Evolutionary conservation across 2,329 filamentous ascomycete genomes (phyloP).

Genomic region (Metarhizium brunneum): DNA sequence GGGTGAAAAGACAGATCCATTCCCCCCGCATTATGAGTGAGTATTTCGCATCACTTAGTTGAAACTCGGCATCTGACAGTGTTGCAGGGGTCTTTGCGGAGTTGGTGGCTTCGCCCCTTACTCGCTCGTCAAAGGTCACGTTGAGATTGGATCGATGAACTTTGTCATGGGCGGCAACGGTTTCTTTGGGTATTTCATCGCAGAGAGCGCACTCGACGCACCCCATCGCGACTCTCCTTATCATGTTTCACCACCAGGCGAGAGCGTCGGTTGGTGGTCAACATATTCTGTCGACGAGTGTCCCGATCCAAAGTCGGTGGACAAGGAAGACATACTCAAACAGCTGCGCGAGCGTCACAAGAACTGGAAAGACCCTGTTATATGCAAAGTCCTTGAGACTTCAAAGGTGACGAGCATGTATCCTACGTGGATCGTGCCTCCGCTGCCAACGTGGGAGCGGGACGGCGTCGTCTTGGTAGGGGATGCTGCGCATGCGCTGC

Average conservation of each 20-base stretch:
- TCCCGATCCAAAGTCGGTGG: slow-evolving; percentile 7
- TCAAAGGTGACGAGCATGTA: slow-evolving; percentile 10
- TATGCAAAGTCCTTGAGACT: slow-evolving; percentile 7
- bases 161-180: slow-evolving; percentile 14
- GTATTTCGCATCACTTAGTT: not conserved
- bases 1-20: slow-evolving; percentile 11
- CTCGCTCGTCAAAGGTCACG: slow-evolving; percentile 6
- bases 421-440: slow-evolving; percentile 13
- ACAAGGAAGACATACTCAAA: slow-evolving; percentile 10
- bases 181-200: slow-evolving; percentile 14
- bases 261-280: slow-evolving; percentile 13
- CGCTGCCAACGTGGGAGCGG: slow-evolving; percentile 13
- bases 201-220: slow-evolving; percentile 7
- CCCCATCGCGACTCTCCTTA: slow-evolving; percentile 11
- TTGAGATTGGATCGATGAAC: slow-evolving; percentile 13
- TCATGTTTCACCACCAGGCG: slow-evolving; percentile 9
- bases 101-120: slow-evolving; percentile 12
- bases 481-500: slow-evolving; percentile 14
- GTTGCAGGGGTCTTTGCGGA: slow-evolving; percentile 11
- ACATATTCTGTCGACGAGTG: slow-evolving; percentile 10
- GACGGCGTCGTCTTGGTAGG: slow-evolving; percentile 13
- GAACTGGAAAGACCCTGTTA: slow-evolving; percentile 12
- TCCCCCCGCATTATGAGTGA: slow-evolving; percentile 16
- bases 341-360: slow-evolving; percentile 10
- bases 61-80: not conserved